Evolutionary conservation across 768 basidiomycete genomes (phyloP), one percentile per base, ranked within the genome.

Genomic region (Pisolithus albus): DNA sequence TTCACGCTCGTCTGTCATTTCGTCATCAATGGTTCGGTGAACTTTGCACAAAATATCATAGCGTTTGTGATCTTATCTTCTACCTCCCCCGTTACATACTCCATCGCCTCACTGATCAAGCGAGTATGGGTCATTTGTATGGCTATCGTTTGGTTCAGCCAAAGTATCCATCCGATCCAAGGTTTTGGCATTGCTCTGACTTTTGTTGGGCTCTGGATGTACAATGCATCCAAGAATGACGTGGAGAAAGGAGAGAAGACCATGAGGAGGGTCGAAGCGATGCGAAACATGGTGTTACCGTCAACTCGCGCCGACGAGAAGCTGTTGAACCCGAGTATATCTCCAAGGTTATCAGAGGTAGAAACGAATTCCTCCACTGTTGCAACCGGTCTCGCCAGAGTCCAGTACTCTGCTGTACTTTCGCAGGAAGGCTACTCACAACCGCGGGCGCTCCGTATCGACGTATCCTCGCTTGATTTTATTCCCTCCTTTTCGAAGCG

Each of bases 51-150:
- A 70, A 98, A 93, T 75, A 86, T 98, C 63, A 89, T 98, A 61
- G 96, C 96, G 28, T 99, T 99, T 72, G 79, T 94, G 65, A 91
- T 99, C 62, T 82, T 99, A 45, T 84, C 95, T 2, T 91, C 89
- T 26, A 95, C 92, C 3, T 97, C 95, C 10, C 95, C 96, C 18
- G 96, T 99, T 59, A 98, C 96, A 0, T 99, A 99, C 71, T 95
- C 92, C 48, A 98, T 99, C 66, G 96, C 96, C 3, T 96, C 92
- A 4, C 82, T 99, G 62, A 83, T 97, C 73, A 99, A 99, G 70
- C 92, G 96, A 23, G 93, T 99, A 50, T 92, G 85, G 43, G 96
- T 99, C 61, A 99, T 99, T 63, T 94, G 92, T 72, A 88, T 97
- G 60, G 96, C 96, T 18, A 89, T 99, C 64, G 75, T 93, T 47